Percentiles rank a stretch among this genome's conserved stretches.
Conservation (phyloP, 1,139 yeast species). For the Zygosaccharomyces sapae region DNA sequence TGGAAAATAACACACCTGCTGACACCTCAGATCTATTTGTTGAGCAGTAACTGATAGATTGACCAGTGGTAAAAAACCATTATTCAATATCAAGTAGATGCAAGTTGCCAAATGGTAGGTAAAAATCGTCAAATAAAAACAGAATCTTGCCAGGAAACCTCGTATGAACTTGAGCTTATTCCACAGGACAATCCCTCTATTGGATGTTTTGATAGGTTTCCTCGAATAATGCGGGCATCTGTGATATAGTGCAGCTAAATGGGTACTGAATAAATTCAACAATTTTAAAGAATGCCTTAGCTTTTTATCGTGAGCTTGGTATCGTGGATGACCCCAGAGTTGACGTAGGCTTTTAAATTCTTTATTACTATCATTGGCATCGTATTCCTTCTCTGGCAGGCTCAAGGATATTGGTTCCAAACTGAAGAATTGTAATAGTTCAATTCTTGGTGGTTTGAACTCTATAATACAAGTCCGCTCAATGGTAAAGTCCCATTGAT, state of each 20-base stretch:
- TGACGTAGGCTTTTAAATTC: slow-evolving; percentile 33
- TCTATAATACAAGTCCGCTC: slow-evolving; percentile 42
- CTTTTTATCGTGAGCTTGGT: slow-evolving; percentile 15
- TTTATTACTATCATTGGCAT: slow-evolving; percentile 22
- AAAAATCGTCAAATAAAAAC: slow-evolving; percentile 18
- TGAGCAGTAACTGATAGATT: slow-evolving; percentile 62
- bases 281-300: slow-evolving; percentile 27
- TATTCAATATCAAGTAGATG: slow-evolving; percentile 40
- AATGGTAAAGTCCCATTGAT: slow-evolving; percentile 15
- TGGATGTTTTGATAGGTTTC: slow-evolving; percentile 1
- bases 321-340: slow-evolving; percentile 32
- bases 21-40: slow-evolving; percentile 73
- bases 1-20: slow-evolving; percentile 78
- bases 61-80: slow-evolving; percentile 36
- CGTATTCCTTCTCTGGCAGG: slow-evolving; percentile 40
- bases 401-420: slow-evolving; percentile 67
- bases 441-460: slow-evolving; percentile 71
- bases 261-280: slow-evolving; percentile 27
- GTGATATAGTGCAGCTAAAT: slow-evolving; percentile 22
- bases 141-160: background rate
- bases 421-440: slow-evolving; percentile 74
- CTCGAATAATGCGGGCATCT: slow-evolving; percentile 16
- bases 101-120: slow-evolving; percentile 37
- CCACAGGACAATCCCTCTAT: background rate
- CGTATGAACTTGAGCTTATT: slow-evolving; percentile 3